Conservation (phyloP, 177 flowering plant species). For the Vitis hybrid region DNA sequence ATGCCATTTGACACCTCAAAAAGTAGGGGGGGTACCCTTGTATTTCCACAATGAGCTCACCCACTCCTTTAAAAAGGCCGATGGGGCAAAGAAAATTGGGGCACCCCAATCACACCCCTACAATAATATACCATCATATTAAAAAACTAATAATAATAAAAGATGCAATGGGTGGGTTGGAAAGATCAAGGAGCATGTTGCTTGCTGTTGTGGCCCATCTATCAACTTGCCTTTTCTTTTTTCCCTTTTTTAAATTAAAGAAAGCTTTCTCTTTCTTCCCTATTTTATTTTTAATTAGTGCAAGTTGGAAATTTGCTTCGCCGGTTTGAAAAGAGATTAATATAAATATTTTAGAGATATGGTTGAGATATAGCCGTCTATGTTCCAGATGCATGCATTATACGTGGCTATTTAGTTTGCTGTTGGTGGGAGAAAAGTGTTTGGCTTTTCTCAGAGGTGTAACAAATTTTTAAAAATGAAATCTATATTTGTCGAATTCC, state of each 20-base stretch:
- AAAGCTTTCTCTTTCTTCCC: constrained; percentile 6
- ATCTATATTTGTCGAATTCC: too few species aligned
- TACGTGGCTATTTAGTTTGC: background rate
- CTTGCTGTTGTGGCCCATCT: constrained; percentile 14
- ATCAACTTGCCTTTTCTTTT: constrained; percentile 15
- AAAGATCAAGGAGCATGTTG: constrained; percentile 13
- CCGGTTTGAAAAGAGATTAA: constrained; percentile 7
- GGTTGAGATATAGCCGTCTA: background rate
- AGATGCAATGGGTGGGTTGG: constrained; percentile 6
- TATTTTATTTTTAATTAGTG: background rate
- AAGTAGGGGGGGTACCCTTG: too few species aligned
- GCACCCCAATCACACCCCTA: too few species aligned
- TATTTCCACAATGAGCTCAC: too few species aligned
- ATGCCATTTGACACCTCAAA: too few species aligned
- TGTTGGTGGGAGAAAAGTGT: background rate
- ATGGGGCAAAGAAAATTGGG: too few species aligned
- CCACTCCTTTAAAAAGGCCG: too few species aligned
- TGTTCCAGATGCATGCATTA: constrained; percentile 8
- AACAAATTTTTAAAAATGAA: too few species aligned
- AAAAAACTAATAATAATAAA: background rate
- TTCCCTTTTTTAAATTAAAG: background rate
- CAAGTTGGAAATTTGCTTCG: constrained; percentile 12
- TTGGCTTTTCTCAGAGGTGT: too few species aligned
- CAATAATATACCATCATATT: background rate
- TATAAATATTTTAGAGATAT: background rate